Evolutionary conservation across 441 rosid genomes (phyloP).

Genomic region (Oxalis stricta): DNA sequence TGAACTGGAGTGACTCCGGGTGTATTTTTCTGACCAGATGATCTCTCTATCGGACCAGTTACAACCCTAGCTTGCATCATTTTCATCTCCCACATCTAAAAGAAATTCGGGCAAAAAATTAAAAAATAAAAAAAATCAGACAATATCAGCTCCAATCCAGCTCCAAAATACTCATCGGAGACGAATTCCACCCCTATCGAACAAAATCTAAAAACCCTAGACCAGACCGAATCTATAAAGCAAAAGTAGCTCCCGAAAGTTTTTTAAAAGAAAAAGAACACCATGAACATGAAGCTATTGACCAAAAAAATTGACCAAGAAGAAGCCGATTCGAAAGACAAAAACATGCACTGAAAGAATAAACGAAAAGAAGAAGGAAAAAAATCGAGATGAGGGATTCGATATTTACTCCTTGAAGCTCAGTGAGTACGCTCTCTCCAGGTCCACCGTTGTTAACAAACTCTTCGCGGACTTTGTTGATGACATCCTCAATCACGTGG

Average conservation of each 20-base stretch:
- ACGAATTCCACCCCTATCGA: neutral
- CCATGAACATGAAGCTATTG: neutral
- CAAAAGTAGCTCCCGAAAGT: neutral
- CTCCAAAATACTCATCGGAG: neutral
- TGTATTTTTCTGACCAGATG: slow-evolving; percentile 32
- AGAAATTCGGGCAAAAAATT: slow-evolving; percentile 5
- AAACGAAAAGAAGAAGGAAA: neutral
- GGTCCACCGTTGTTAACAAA: slow-evolving; percentile 74
- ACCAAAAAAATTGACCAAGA: neutral
- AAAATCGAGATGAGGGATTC: neutral
- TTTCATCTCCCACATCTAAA: slow-evolving; percentile 79
- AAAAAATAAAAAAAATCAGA: neutral
- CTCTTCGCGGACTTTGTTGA: slow-evolving; percentile 85
- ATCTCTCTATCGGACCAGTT: slow-evolving; percentile 56
- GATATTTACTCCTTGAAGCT: slow-evolving; percentile 77
- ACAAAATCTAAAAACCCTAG: slow-evolving; percentile 23
- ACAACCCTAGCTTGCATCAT: slow-evolving; percentile 85
- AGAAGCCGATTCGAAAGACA: neutral
- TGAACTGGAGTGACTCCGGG: slow-evolving; percentile 71
- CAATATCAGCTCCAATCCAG: slow-evolving; percentile 7
- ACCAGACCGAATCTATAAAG: slow-evolving; percentile 16
- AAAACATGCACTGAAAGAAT: neutral
- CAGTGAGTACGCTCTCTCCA: slow-evolving; percentile 71
- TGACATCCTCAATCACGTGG: slow-evolving; percentile 87
- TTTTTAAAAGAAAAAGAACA: neutral